Evolutionary conservation across 1,139 yeast species (phyloP).

Genomic region (Pichia cactophila): DNA sequence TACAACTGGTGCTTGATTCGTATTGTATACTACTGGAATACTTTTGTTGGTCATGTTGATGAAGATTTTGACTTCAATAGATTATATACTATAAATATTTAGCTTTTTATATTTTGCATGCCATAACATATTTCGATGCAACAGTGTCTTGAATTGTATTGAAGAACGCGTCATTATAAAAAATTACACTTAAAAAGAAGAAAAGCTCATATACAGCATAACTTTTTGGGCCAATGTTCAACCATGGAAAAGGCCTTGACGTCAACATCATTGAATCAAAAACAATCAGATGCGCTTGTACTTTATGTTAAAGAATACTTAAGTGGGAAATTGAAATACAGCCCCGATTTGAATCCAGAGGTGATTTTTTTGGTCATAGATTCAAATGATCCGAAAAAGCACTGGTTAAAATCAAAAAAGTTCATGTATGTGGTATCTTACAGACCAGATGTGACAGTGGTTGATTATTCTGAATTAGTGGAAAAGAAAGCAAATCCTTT

Average conservation of each 20-base stretch:
- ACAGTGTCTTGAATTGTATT: too few relatives aligned
- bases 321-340: slow-evolving; percentile 12
- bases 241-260: slow-evolving; percentile 14
- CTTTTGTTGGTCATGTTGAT: slow-evolving; percentile 49
- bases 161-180: too few relatives aligned
- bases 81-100: slow-evolving; percentile 19
- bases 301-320: background rate
- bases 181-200: too few relatives aligned
- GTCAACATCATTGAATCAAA: slow-evolving; percentile 20
- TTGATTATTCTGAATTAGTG: slow-evolving; percentile 39
- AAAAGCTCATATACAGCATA: background rate
- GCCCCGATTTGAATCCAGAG: slow-evolving; percentile 23
- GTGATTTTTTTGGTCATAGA: slow-evolving; percentile 21
- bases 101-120: background rate
- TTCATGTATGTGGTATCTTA: slow-evolving; percentile 43
- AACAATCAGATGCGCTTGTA: slow-evolving; percentile 9
- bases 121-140: too few relatives aligned
- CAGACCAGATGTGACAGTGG: slow-evolving; percentile 52
- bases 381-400: slow-evolving; percentile 11
- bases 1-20: slow-evolving; percentile 44
- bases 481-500: background rate
- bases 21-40: slow-evolving; percentile 60
- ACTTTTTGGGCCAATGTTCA: background rate
- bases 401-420: slow-evolving; percentile 24
- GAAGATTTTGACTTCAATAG: slow-evolving; percentile 26